Percentiles rank a stretch among this genome's conserved stretches.
phyloP scores from a whole-genome alignment of 768 basidiomycete species.

The Albatrellus ellisii region DNA sequence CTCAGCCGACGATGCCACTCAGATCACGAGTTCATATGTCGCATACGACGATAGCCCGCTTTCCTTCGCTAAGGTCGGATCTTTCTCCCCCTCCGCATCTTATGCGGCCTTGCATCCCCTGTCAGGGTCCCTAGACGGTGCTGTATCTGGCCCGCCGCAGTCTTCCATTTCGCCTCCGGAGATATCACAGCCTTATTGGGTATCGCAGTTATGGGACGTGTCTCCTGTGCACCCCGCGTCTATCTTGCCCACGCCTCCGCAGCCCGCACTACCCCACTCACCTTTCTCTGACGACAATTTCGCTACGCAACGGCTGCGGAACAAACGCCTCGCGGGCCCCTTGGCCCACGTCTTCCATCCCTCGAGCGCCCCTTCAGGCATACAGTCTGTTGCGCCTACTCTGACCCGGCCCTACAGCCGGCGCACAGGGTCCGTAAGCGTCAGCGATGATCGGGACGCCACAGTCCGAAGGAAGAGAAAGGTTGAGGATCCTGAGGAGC shows the following conservation, averaged over 20 bases:
- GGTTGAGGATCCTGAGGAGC: conserved; percentile 16
- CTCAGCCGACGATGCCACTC: conserved; percentile 25
- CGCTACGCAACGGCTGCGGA: conserved; percentile 27
- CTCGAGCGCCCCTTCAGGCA: conserved; percentile 53
- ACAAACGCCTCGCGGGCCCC: conserved; percentile 26
- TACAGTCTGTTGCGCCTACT: conserved; percentile 32
- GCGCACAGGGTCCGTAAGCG: conserved; percentile 51
- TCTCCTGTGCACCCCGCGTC: conserved; percentile 6
- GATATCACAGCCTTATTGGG: conserved; percentile 53
- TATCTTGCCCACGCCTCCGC: conserved; percentile 20
- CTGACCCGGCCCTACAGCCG: conserved; percentile 51
- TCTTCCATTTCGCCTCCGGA: conserved; percentile 48
- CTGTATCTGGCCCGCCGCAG: conserved; percentile 3
- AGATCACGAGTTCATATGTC: conserved; percentile 31
- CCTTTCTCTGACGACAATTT: conserved; percentile 27
- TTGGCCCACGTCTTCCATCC: conserved; percentile 52
- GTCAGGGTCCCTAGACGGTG: conserved; percentile 34
- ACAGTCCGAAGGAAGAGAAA: conserved; percentile 52
- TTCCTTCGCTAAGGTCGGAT: conserved; percentile 29
- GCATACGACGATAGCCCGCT: conserved; percentile 27
- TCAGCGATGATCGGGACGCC: conserved; percentile 52
- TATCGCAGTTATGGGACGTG: conserved; percentile 50
- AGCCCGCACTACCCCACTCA: conserved; percentile 30
- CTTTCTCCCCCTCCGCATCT: conserved; percentile 44
- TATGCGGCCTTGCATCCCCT: conserved; percentile 46